Base-by-base conservation (phyloP, 2,329 filamentous ascomycete genomes). In the Cordyceps javanica region DNA sequence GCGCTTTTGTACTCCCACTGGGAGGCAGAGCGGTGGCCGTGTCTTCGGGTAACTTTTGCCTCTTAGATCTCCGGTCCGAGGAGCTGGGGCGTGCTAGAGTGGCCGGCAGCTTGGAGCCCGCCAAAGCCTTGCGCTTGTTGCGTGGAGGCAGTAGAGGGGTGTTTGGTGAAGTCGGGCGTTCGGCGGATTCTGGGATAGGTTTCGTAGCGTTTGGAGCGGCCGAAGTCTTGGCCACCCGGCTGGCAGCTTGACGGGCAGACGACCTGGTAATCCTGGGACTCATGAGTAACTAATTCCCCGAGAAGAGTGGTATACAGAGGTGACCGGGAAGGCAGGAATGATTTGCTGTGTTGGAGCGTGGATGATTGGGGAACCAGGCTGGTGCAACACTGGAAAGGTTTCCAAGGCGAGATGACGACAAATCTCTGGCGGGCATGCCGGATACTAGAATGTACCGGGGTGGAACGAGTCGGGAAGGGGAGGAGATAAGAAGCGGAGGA, bases 191-290 rank as follows among this genome's bases (percentile, higher is more conserved):
- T 64, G 74, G 68, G 65, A 70, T 64, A 56, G 76, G 70, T 64
- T 71, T 66, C 61, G 72, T 62, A 65, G 73, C 63, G 67, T 75
- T 70, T 69, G 74, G 68, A 62, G 69, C 66, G 67, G 72, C 68
- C 62, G 69, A 72, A 48, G 77, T 71, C 68, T 76, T 75, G 65
- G 75, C 76, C 75, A 77, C 75, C 70, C 78, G 78, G 70, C 74
- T 83, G 71, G 90, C 88, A 78, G 90, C 90, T 83, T 90, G 87
- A 81, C 91, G 91, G 79, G 92, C 89, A 75, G 92, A 88, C 69
- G 92, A 94, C 80, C 93, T 91, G 81, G 93, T 97, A 69, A 94
- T 87, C 90, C 92, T 97, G 83, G 86, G 80, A 85, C 90, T 90
- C 91, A 96, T 97, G 86, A 93, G 90, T 87, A 72, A 72, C 70